A percentile compares a stretch with the other conserved stretches of the same genome.
These are phyloP conservation scores for Phytophthora fragariaefolia DNA, from an alignment of 352 stramenopile species.

Conservation along the genomic window DNA sequence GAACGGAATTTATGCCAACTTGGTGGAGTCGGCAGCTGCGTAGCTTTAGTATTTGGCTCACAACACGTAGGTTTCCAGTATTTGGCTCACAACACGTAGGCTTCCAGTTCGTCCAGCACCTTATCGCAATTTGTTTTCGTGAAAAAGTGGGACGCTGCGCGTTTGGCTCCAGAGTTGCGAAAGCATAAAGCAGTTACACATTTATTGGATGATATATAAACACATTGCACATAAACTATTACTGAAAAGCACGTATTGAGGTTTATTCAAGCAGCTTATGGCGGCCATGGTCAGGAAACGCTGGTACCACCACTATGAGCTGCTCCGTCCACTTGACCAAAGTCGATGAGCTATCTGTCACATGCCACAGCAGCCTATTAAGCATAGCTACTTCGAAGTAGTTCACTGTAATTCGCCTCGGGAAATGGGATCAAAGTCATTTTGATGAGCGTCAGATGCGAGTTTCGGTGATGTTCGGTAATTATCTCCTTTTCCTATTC, in stretches of 20 bases:
- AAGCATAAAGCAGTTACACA: slow-evolving; percentile 14
- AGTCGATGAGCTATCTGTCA: background rate
- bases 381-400: background rate
- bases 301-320: background rate
- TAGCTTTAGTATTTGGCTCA: no score
- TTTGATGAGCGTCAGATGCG: no score
- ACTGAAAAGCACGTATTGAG: background rate
- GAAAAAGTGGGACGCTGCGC: slow-evolving; percentile 5
- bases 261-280: background rate
- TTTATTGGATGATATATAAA: no score
- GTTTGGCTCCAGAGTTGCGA: slow-evolving; percentile 4
- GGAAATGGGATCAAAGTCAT: background rate
- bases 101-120: background rate
- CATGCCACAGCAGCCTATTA: background rate
- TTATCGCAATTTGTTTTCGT: slow-evolving; percentile 2
- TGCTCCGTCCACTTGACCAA: background rate
- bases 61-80: no score
- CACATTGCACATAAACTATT: no score
- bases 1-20: slow-evolving; percentile 40
- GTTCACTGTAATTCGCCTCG: background rate
- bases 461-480: background rate
- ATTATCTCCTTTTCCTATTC: background rate
- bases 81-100: no score
- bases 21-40: slow-evolving; percentile 41
- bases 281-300: background rate